A percentile compares a stretch with the other conserved stretches of the same genome.
Evolutionary conservation across 176 grass and related monocot species (phyloP).

Genomic region (Cymbopogon citratus): DNA sequence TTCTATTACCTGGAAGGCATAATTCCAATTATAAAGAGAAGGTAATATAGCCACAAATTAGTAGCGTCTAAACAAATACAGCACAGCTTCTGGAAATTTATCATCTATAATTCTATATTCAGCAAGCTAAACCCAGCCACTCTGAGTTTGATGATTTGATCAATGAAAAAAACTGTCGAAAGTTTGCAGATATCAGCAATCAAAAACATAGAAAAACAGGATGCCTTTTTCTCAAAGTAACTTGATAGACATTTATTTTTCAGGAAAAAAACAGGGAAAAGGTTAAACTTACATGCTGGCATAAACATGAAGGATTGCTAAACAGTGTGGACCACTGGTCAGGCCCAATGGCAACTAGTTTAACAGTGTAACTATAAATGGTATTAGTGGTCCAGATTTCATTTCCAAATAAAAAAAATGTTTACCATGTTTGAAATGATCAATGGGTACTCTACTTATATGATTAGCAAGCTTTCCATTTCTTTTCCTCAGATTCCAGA

Average conservation of each 20-base stretch:
- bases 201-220: background rate
- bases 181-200: background rate
- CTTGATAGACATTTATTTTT: background rate
- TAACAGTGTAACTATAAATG: conserved; percentile 4
- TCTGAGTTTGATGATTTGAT: background rate
- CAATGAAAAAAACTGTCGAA: background rate
- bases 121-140: background rate
- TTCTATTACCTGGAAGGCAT: background rate
- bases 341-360: background rate
- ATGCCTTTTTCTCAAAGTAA: too few relatives aligned
- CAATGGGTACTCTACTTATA: background rate
- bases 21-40: conserved; percentile 13
- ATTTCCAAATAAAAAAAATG: background rate
- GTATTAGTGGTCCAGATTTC: background rate
- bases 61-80: background rate
- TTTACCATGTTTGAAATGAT: background rate
- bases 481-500: background rate
- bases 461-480: background rate
- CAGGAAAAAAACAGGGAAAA: background rate
- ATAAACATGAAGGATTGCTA: background rate
- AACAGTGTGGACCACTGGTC: background rate
- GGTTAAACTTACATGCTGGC: background rate
- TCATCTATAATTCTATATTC: conserved; percentile 4
- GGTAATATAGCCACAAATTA: background rate
- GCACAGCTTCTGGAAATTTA: background rate